These are phyloP conservation scores for Cercospora sp. DNA, from an alignment of 2,329 filamentous ascomycete genomes.

Conservation along the genomic window DNA sequence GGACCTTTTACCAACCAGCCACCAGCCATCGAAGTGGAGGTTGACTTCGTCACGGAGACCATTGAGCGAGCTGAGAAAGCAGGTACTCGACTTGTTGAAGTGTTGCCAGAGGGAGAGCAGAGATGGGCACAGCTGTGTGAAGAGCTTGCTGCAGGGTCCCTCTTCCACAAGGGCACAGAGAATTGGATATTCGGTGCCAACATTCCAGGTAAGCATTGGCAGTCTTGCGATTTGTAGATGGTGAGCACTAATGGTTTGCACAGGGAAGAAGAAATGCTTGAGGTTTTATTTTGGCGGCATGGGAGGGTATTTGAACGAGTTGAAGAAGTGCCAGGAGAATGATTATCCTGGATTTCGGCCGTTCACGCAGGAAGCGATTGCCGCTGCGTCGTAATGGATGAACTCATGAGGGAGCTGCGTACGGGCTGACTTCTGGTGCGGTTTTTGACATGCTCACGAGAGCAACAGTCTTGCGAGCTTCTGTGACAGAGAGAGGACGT, in stretches of 20 bases:
- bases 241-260: not conserved
- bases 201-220: constrained; percentile 15
- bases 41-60: constrained; percentile 34
- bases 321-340: constrained; percentile 23
- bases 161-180: constrained; percentile 34
- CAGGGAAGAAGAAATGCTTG: constrained; percentile 33
- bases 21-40: constrained; percentile 40
- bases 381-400: not conserved
- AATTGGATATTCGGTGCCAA: constrained; percentile 39
- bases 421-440: not conserved
- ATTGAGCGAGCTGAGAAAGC: constrained; percentile 30
- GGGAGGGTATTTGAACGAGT: constrained; percentile 27
- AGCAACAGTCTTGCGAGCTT: not conserved
- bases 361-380: constrained; percentile 13
- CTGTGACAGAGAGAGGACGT: no score
- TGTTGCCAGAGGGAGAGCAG: constrained; percentile 33
- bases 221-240: not conserved
- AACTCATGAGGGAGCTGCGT: not conserved
- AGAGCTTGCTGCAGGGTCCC: constrained; percentile 27
- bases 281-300: constrained; percentile 34
- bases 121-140: constrained; percentile 34
- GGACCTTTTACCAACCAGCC: constrained; percentile 45
- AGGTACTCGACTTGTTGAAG: constrained; percentile 32
- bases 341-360: constrained; percentile 30
- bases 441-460: not conserved